phyloP scores from a whole-genome alignment of 2,329 filamentous ascomycete genomes.

The Acrocalymma vagum region DNA sequence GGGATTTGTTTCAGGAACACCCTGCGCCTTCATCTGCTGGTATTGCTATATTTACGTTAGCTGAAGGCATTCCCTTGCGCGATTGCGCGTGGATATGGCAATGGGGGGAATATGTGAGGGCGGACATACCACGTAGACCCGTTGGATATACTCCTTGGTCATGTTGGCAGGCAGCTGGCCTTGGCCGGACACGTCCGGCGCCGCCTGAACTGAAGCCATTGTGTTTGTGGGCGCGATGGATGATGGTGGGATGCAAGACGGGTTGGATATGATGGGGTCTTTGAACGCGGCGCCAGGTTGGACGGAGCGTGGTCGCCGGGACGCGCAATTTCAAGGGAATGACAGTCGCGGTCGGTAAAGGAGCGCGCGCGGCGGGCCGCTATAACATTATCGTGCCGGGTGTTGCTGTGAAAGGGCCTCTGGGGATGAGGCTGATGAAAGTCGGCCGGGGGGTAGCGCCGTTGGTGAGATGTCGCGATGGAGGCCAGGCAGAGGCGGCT shows the following conservation, averaged over 20 bases:
- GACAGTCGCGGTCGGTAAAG: constrained; percentile 30
- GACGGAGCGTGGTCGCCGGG: constrained; percentile 15
- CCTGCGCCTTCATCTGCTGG: constrained; percentile 85
- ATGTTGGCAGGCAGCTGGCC: constrained; percentile 71
- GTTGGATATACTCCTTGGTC: constrained; percentile 80
- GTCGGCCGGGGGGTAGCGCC: constrained; percentile 37
- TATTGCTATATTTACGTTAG: constrained; percentile 73
- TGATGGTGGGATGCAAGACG: constrained; percentile 3
- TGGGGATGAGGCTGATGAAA: constrained; percentile 42
- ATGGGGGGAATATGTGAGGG: constrained; percentile 2
- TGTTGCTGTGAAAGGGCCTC: constrained; percentile 33
- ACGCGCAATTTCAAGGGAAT: constrained; percentile 32
- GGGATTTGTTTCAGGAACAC: constrained; percentile 82
- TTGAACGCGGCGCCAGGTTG: too few species aligned
- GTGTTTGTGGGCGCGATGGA: constrained; percentile 26
- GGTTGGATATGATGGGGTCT: too few species aligned
- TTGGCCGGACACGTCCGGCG: constrained; percentile 72
- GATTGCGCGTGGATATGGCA: constrained; percentile 10
- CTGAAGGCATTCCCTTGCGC: constrained; percentile 5
- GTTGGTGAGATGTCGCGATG: constrained; percentile 41
- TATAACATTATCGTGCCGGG: constrained; percentile 46
- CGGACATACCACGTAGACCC: constrained; percentile 70
- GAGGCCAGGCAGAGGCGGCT: constrained; percentile 34
- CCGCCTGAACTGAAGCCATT: constrained; percentile 84
- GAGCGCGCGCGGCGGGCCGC: constrained; percentile 33